Conservation (phyloP, 352 stramenopile species). For the Globisporangium carolinianum region DNA sequence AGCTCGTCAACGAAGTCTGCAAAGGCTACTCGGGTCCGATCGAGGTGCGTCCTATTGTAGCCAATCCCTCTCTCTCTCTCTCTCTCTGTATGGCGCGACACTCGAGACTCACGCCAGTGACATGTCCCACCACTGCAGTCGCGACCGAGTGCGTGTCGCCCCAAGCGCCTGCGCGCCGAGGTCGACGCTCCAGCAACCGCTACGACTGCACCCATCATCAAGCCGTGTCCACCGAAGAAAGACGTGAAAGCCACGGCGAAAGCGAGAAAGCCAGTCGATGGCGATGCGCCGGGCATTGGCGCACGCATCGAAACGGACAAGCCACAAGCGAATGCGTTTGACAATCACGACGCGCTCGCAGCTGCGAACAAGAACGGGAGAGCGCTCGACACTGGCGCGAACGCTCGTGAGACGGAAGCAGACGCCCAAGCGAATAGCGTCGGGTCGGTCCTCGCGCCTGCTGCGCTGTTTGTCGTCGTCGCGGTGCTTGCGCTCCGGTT, state of each 20-base stretch:
- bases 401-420: no score
- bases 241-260: conserved; percentile 24
- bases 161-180: conserved; percentile 55
- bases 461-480: conserved; percentile 43
- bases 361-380: conserved; percentile 7
- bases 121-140: no score
- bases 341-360: conserved; percentile 1
- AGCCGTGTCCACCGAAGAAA: conserved; percentile 67
- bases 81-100: neutral
- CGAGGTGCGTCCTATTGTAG: conserved; percentile 29
- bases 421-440: conserved; percentile 10
- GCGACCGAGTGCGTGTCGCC: conserved; percentile 39
- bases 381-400: neutral
- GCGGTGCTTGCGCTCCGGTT: conserved; percentile 36
- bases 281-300: conserved; percentile 60
- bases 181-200: conserved; percentile 11
- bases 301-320: conserved; percentile 24
- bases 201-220: conserved; percentile 35
- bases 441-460: conserved; percentile 39
- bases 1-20: conserved; percentile 61
- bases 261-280: conserved; percentile 15
- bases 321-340: conserved; percentile 8
- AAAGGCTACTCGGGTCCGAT: conserved; percentile 51
- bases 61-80: neutral
- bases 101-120: no score